Evolutionary conservation across 208 protist species (phyloP).

Genomic region (Leishmania amazonensis): DNA sequence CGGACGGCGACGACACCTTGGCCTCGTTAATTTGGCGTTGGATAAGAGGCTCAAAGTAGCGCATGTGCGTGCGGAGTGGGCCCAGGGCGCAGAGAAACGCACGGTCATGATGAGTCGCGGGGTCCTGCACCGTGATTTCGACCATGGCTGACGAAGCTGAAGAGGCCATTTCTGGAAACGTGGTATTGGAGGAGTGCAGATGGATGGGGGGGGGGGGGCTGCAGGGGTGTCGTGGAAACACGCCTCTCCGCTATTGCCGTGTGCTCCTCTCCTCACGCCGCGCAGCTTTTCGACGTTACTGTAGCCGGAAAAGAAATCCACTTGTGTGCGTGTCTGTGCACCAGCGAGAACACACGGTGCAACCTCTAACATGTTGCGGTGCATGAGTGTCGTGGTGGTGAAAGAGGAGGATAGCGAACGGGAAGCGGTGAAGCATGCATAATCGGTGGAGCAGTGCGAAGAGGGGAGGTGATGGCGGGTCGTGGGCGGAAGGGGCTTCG

Average conservation of each 20-base stretch:
- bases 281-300: neutral
- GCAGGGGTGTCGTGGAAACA: neutral
- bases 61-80: constrained; percentile 58
- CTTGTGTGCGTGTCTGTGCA: neutral
- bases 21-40: constrained; percentile 36
- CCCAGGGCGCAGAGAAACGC: constrained; percentile 51
- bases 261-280: neutral
- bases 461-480: neutral
- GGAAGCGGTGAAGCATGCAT: neutral
- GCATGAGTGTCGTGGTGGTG: neutral
- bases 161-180: constrained; percentile 3
- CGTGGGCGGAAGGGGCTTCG: neutral
- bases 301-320: neutral
- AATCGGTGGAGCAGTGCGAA: neutral
- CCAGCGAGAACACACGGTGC: neutral
- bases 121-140: constrained; percentile 70
- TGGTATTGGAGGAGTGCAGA: neutral
- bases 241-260: neutral
- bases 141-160: constrained; percentile 21
- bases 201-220: neutral
- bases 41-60: constrained; percentile 68
- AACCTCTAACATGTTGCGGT: neutral
- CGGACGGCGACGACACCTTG: neutral
- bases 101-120: constrained; percentile 31
- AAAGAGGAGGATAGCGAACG: neutral